phyloP scores from a whole-genome alignment of 2,329 filamentous ascomycete species.

The Colletotrichum agaves region DNA sequence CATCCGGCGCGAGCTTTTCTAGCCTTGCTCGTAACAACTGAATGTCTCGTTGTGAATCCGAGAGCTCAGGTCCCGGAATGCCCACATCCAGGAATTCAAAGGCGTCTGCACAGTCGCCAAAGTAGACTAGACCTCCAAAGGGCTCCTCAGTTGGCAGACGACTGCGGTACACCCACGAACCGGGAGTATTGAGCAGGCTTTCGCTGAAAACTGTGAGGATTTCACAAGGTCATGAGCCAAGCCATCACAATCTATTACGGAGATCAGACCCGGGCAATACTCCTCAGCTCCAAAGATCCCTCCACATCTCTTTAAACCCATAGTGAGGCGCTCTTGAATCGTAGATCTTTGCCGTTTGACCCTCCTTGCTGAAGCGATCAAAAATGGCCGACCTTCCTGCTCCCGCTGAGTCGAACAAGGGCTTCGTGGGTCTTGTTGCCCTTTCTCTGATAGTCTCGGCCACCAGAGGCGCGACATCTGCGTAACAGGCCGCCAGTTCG shows the following conservation, averaged over 20 bases:
- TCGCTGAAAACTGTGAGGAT: background rate
- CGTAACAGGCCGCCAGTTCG: slow-evolving; percentile 83
- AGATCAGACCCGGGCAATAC: no score
- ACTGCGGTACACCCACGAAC: background rate
- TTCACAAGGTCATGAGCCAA: no score
- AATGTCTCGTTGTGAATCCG: background rate
- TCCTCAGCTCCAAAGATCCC: slow-evolving; percentile 69
- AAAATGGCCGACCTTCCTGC: slow-evolving; percentile 64
- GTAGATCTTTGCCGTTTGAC: slow-evolving; percentile 69
- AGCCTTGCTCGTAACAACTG: background rate
- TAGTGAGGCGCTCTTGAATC: slow-evolving; percentile 82
- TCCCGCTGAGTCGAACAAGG: slow-evolving; percentile 43
- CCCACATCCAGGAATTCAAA: background rate
- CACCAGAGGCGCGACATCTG: slow-evolving; percentile 83
- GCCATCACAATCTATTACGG: no score
- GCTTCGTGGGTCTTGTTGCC: slow-evolving; percentile 59
- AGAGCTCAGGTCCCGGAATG: background rate
- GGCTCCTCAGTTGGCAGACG: background rate
- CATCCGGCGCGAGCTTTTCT: fast-evolving
- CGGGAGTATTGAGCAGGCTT: background rate
- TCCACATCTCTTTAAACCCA: slow-evolving; percentile 90
- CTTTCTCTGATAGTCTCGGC: slow-evolving; percentile 78
- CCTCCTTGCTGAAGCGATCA: slow-evolving; percentile 65
- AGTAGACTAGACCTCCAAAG: background rate
- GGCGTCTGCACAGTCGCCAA: background rate